Conservation (phyloP, 1,284 basidiomycete species). For the Xerocomus nothofagi region DNA sequence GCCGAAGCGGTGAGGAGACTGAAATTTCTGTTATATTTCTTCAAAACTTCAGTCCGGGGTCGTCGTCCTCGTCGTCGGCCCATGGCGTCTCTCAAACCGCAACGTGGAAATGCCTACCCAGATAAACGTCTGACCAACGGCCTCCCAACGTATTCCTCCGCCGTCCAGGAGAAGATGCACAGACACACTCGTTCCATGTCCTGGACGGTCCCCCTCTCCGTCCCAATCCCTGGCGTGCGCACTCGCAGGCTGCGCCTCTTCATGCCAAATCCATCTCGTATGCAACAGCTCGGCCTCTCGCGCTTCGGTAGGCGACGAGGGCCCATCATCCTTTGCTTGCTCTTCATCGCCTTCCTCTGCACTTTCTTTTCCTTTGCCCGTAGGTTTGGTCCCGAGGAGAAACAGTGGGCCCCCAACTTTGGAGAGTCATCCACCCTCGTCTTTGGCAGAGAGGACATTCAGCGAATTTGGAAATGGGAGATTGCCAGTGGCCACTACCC, state of each 20-base stretch:
- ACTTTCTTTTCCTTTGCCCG: constrained; percentile 59
- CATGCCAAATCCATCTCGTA: constrained; percentile 63
- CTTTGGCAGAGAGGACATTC: constrained; percentile 72
- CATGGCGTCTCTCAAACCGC: constrained; percentile 50
- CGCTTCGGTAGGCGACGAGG: constrained; percentile 60
- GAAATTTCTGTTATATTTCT: constrained; percentile 23
- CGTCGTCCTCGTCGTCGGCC: constrained; percentile 10
- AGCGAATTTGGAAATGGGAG: constrained; percentile 93
- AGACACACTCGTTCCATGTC: constrained; percentile 46
- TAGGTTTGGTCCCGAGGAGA: constrained; percentile 54
- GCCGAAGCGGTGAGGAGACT: background rate
- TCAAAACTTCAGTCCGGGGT: constrained; percentile 14
- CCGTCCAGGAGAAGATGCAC: constrained; percentile 68
- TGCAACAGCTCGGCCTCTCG: constrained; percentile 57
- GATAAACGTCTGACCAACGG: constrained; percentile 48
- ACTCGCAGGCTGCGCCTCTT: constrained; percentile 51
- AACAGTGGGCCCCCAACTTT: constrained; percentile 71
- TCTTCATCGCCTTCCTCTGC: constrained; percentile 50
- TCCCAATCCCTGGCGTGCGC: constrained; percentile 60
- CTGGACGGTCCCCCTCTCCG: constrained; percentile 59
- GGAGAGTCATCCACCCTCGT: constrained; percentile 76
- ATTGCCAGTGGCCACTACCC: constrained; percentile 89
- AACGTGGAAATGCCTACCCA: constrained; percentile 45
- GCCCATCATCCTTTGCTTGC: constrained; percentile 48
- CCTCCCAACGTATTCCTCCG: constrained; percentile 61